A percentile compares a stretch with the other conserved stretches of the same genome.
These are phyloP conservation scores for Erucastrum elatum DNA, from an alignment of 345 rosid species.

Conservation along the genomic window DNA sequence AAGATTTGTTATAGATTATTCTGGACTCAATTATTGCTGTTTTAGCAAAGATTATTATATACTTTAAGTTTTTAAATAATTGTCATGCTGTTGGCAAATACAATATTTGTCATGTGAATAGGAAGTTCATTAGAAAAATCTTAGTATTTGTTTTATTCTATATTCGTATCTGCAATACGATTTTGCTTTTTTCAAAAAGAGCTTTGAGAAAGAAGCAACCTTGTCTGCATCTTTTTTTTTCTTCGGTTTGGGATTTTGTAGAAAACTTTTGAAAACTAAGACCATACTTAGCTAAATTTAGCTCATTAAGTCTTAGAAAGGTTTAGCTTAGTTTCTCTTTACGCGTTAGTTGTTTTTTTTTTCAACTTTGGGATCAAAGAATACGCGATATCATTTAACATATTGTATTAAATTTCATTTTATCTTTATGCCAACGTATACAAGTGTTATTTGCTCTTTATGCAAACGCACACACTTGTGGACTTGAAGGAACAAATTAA, in stretches of 20 bases:
- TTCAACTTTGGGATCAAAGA: neutral
- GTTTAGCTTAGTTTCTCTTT: neutral
- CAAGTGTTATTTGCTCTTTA: too few species aligned
- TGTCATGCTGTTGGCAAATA: constrained; percentile 1
- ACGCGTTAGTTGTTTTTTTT: neutral
- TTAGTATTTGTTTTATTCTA: neutral
- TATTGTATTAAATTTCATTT: too few species aligned
- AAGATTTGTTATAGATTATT: neutral
- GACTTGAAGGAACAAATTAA: neutral
- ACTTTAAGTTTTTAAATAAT: neutral
- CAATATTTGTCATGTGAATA: neutral
- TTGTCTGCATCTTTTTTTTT: neutral
- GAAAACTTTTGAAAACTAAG: neutral
- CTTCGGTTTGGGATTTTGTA: neutral
- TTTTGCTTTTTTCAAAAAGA: neutral
- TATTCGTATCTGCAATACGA: neutral
- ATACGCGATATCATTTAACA: neutral
- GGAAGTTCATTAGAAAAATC: neutral
- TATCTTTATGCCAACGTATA: neutral
- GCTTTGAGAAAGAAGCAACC: neutral
- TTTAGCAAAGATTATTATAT: neutral
- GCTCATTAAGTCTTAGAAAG: neutral
- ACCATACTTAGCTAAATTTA: neutral
- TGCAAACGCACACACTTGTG: neutral
- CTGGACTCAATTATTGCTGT: neutral